These are phyloP conservation scores for Arachis hypogaea DNA, from an alignment of 306 rosid genomes.

Conservation along the genomic window DNA sequence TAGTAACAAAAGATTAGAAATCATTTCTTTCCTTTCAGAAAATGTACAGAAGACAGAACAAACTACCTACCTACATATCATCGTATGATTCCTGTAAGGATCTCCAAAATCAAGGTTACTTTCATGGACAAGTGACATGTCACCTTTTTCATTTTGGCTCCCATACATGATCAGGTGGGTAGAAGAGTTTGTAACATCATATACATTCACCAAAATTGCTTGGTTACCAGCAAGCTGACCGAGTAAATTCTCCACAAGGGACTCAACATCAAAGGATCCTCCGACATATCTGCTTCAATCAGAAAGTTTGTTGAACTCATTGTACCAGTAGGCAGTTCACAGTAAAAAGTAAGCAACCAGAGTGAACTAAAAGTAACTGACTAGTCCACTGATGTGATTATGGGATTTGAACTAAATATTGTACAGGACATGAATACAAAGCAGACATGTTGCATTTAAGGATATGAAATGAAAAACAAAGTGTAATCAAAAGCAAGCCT, in stretches of 20 bases:
- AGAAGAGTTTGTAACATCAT: constrained; percentile 81
- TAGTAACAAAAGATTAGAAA: constrained; percentile 29
- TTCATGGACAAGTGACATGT: constrained; percentile 67
- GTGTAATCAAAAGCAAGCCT: background rate
- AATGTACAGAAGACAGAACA: constrained; percentile 24
- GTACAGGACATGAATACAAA: too few relatives aligned
- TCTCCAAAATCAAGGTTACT: constrained; percentile 98
- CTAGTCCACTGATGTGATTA: background rate
- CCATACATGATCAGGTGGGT: constrained; percentile 89
- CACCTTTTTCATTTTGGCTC: constrained; percentile 81
- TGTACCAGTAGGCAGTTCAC: constrained; percentile 31
- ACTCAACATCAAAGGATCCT: constrained; percentile 96
- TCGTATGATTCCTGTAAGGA: constrained; percentile 84
- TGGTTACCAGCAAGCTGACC: constrained; percentile 98
- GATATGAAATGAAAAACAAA: background rate
- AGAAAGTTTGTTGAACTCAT: constrained; percentile 37
- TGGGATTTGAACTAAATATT: constrained; percentile 1
- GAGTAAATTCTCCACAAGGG: constrained; percentile 97
- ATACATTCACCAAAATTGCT: constrained; percentile 87
- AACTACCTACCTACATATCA: constrained; percentile 87
- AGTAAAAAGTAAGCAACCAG: constrained; percentile 28
- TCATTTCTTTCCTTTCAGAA: background rate
- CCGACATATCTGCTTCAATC: constrained; percentile 76
- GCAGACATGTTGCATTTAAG: too few relatives aligned
- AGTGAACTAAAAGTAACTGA: constrained; percentile 23